A percentile compares a stretch with the other conserved stretches of the same genome.
Evolutionary conservation across 768 basidiomycete species (phyloP).

Genomic region (Porpolomopsis calyptriformis): DNA sequence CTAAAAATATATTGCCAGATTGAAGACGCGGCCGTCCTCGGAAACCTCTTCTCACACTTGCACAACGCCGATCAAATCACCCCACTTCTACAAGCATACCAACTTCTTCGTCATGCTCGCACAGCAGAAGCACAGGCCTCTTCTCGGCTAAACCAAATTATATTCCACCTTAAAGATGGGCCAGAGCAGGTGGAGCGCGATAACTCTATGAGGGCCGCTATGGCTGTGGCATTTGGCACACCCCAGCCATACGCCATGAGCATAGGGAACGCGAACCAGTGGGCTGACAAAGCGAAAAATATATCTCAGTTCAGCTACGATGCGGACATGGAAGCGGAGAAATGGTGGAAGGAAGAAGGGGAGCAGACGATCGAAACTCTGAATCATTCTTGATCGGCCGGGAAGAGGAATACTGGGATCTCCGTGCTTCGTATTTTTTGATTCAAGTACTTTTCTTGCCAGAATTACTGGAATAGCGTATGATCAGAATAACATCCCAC

Average conservation of each 20-base stretch:
- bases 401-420: too few species aligned
- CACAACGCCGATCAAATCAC: conserved; percentile 29
- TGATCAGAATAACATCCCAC: too few species aligned
- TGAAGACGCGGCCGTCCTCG: conserved; percentile 30
- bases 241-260: conserved; percentile 7
- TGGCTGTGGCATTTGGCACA: conserved; percentile 28
- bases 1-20: conserved; percentile 11
- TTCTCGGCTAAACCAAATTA: conserved; percentile 38
- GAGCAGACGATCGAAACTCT: not conserved
- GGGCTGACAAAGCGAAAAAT: conserved; percentile 47
- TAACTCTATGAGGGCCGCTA: conserved; percentile 38
- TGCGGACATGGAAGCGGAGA: conserved; percentile 38
- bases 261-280: conserved; percentile 38
- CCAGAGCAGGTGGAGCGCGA: conserved; percentile 42
- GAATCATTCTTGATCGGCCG: too few species aligned
- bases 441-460: too few species aligned
- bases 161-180: conserved; percentile 49
- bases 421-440: too few species aligned
- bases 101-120: conserved; percentile 39
- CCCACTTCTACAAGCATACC: conserved; percentile 39
- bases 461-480: too few species aligned
- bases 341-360: conserved; percentile 32
- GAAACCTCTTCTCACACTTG: conserved; percentile 39
- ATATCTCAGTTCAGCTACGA: conserved; percentile 41
- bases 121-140: conserved; percentile 38